phyloP scores from a whole-genome alignment of 257 asterid species.

The Galeopsis tetrahit region DNA sequence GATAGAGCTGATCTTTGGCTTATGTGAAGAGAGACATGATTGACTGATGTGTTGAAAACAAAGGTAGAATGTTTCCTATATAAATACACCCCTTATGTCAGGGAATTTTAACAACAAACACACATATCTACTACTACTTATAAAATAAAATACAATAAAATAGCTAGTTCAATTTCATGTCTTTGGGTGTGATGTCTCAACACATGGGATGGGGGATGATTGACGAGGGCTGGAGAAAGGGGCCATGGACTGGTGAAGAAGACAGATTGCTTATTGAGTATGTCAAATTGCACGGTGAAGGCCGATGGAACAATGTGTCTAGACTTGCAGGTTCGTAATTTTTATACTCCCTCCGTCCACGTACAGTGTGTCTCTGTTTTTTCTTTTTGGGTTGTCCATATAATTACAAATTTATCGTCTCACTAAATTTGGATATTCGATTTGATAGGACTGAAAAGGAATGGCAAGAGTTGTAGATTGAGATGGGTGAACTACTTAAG shows the following conservation, averaged over 20 bases:
- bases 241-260: conserved; percentile 95
- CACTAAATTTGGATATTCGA: neutral
- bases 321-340: conserved; percentile 62
- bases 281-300: conserved; percentile 89
- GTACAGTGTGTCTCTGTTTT: no score
- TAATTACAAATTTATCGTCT: no score
- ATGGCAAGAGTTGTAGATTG: conserved; percentile 89
- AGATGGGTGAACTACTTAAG: conserved; percentile 97
- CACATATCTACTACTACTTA: conserved; percentile 10
- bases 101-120: conserved; percentile 40
- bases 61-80: conserved; percentile 40
- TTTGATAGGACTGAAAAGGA: conserved; percentile 75
- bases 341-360: neutral
- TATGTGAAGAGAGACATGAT: conserved; percentile 50
- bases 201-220: conserved; percentile 57
- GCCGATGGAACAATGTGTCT: conserved; percentile 90
- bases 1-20: conserved; percentile 41
- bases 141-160: neutral
- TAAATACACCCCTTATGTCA: conserved; percentile 71
- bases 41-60: conserved; percentile 42
- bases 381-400: no score
- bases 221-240: conserved; percentile 86
- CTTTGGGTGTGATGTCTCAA: conserved; percentile 54
- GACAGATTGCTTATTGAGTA: conserved; percentile 72
- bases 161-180: conserved; percentile 31